Conservation (phyloP, 2,329 filamentous ascomycete genomes). For the Sclerotinia trifoliorum region DNA sequence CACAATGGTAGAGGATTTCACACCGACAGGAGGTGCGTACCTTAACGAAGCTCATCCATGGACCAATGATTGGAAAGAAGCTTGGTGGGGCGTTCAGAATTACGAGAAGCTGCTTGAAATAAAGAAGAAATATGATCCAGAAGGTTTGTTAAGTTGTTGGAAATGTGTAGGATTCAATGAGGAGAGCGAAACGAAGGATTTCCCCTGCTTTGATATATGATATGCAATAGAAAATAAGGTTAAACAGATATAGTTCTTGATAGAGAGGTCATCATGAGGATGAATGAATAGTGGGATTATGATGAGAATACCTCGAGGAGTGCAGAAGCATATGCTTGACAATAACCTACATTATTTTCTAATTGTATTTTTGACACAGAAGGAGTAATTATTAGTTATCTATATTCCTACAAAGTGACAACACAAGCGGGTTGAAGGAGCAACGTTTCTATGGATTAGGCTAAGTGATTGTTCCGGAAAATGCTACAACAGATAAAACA, state of each 20-base stretch:
- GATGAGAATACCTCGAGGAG: neutral
- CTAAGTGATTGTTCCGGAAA: no score
- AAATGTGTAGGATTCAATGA: conserved; percentile 30
- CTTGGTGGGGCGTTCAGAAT: conserved; percentile 27
- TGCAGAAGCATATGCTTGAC: neutral
- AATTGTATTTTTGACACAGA: no score
- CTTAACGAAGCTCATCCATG: conserved; percentile 29
- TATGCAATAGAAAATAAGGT: no score
- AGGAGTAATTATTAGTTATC: no score
- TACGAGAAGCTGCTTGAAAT: conserved; percentile 28
- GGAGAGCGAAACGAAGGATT: conserved; percentile 13
- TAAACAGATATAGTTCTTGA: neutral
- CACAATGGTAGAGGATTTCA: conserved; percentile 14
- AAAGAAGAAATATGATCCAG: conserved; percentile 31
- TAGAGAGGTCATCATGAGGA: neutral
- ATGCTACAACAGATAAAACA: no score
- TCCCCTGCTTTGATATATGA: conserved; percentile 23
- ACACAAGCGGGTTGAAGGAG: no score
- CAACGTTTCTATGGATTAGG: no score
- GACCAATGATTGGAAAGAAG: conserved; percentile 27
- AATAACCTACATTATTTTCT: no score
- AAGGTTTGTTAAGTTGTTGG: conserved; percentile 28
- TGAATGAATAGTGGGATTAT: no score
- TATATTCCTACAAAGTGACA: no score
- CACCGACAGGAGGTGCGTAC: conserved; percentile 27